These are phyloP conservation scores for Chionographis japonica DNA, from an alignment of 106 monocot species.

Conservation along the genomic window DNA sequence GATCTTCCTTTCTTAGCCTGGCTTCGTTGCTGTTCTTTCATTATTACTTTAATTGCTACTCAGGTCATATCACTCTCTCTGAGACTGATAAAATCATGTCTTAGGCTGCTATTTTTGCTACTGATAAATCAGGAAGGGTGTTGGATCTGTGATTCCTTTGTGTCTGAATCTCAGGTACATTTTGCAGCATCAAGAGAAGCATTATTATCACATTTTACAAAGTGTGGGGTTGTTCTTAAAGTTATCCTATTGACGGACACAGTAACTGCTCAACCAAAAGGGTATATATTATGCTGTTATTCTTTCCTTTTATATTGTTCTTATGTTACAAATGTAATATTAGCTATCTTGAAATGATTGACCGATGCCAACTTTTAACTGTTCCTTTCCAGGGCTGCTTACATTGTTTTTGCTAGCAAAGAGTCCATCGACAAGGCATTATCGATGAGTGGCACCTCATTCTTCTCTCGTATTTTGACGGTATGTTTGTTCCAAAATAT, in stretches of 20 bases:
- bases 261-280: slow-evolving; percentile 72
- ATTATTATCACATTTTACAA: slow-evolving; percentile 56
- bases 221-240: slow-evolving; percentile 61
- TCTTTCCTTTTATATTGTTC: not conserved
- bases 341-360: slow-evolving; percentile 1
- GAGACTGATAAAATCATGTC: too few species aligned
- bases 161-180: slow-evolving; percentile 55
- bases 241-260: slow-evolving; percentile 48
- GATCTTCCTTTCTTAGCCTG: too few species aligned
- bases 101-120: too few species aligned
- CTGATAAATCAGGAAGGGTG: not conserved
- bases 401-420: slow-evolving; percentile 58
- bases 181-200: slow-evolving; percentile 80
- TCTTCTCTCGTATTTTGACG: slow-evolving; percentile 65
- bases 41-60: too few species aligned
- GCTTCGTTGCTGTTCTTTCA: too few species aligned
- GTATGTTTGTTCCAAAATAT: slow-evolving; percentile 19
- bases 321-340: not conserved
- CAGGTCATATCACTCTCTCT: too few species aligned
- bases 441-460: slow-evolving; percentile 60
- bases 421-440: slow-evolving; percentile 74
- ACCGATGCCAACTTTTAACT: not conserved
- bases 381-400: slow-evolving; percentile 49
- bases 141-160: not conserved
- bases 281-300: slow-evolving; percentile 35